Percentiles rank a stretch among this genome's conserved stretches.
Conservation (phyloP, 1,139 yeast species). For the Ogataea hybrid region DNA sequence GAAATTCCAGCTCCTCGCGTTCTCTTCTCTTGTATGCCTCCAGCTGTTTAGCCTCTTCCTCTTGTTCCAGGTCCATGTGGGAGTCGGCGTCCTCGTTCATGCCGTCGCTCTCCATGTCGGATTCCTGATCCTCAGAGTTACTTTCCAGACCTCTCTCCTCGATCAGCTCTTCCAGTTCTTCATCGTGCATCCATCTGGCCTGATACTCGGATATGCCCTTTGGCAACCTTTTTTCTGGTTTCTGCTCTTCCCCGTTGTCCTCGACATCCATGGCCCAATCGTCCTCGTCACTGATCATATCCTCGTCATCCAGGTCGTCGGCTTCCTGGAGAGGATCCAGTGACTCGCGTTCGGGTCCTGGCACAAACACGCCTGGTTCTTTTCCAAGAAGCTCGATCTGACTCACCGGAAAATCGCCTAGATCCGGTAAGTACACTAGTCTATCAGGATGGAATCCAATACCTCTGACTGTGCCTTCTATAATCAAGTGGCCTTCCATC, state of each 20-base stretch:
- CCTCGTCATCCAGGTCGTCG: slow-evolving; percentile 45
- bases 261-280: slow-evolving; percentile 16
- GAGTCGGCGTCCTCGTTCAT: slow-evolving; percentile 49
- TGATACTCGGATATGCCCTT: slow-evolving; percentile 93
- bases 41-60: slow-evolving; percentile 81
- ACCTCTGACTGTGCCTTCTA: slow-evolving; percentile 88
- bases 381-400: slow-evolving; percentile 61
- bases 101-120: slow-evolving; percentile 41
- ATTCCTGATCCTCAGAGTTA: slow-evolving; percentile 40
- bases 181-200: slow-evolving; percentile 85
- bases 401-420: slow-evolving; percentile 83
- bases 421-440: slow-evolving; percentile 80
- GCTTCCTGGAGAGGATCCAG: slow-evolving; percentile 42
- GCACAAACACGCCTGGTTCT: slow-evolving; percentile 37
- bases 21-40: slow-evolving; percentile 66
- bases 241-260: slow-evolving; percentile 35
- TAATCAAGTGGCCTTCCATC: slow-evolving; percentile 44
- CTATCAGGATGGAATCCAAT: slow-evolving; percentile 75
- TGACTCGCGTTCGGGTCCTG: slow-evolving; percentile 7
- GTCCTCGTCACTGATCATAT: slow-evolving; percentile 24
- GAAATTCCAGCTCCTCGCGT: slow-evolving; percentile 86
- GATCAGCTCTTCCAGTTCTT: slow-evolving; percentile 43
- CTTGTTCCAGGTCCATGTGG: slow-evolving; percentile 73
- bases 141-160: slow-evolving; percentile 52
- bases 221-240: slow-evolving; percentile 54